A percentile compares a stretch with the other conserved stretches of the same genome.
These are phyloP conservation scores for Fragaria ananassa DNA, from an alignment of 306 rosid species.

Conservation along the genomic window DNA sequence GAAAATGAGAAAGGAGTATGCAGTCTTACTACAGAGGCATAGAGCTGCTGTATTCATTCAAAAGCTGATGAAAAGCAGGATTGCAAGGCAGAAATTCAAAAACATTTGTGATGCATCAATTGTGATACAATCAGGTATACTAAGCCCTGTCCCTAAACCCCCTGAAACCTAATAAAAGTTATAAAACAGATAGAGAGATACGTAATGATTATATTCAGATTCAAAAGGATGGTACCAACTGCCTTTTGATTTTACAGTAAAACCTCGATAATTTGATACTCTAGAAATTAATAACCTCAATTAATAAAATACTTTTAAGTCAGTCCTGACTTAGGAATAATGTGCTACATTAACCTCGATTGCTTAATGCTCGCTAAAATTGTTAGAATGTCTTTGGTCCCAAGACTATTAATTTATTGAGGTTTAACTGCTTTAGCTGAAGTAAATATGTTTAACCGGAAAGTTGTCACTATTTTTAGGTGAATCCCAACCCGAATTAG, in stretches of 20 bases:
- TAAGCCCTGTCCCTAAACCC: neutral
- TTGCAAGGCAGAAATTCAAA: constrained; percentile 50
- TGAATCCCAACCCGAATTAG: neutral
- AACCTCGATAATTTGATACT: too few relatives aligned
- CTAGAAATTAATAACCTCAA: too few relatives aligned
- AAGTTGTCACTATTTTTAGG: neutral
- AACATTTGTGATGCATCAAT: constrained; percentile 55
- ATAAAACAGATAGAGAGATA: neutral
- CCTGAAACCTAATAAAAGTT: neutral
- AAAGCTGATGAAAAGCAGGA: constrained; percentile 50
- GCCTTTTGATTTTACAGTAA: neutral
- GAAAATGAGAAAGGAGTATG: constrained; percentile 65
- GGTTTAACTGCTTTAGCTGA: neutral
- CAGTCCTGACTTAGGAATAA: too few relatives aligned
- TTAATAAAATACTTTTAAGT: too few relatives aligned
- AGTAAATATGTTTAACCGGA: neutral
- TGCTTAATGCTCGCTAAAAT: too few relatives aligned
- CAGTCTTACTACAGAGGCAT: constrained; percentile 54
- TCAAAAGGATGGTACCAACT: neutral
- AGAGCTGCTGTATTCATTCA: constrained; percentile 77
- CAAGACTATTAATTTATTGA: too few relatives aligned
- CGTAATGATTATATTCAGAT: neutral
- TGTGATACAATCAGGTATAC: constrained; percentile 67
- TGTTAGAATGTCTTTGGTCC: too few relatives aligned
- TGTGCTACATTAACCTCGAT: too few relatives aligned